Evolutionary conservation across 306 rosid species (phyloP), one percentile per base, ranked within the genome.

Genomic region (Gastrolobium bilobum): DNA sequence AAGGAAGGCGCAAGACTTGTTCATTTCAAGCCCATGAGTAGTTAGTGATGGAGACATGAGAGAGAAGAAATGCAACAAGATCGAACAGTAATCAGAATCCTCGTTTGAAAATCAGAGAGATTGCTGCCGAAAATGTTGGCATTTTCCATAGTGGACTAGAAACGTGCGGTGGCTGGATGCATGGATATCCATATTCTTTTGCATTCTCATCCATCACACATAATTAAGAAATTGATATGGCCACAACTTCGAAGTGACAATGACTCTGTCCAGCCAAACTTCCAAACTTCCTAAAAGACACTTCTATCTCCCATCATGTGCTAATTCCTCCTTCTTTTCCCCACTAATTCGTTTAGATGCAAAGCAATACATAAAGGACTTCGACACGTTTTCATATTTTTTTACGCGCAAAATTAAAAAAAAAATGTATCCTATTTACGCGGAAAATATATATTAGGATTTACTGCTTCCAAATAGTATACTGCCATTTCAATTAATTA

Each of bases 1-100:
- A 39, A 51, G 35, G 44, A 51, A 39, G 54, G 56, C 56, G 65
- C 74, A 77, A 29, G 65, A 76, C 65, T 64, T 64, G 1, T 39
- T 10, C 8, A 72, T 72, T 72, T 10, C 1, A 72, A 72, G 39
- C n/a, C 9, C 20, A 4, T 54, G 3, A 35, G 43, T 34, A 51
- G 26, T 15, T 68, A 42, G 34, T 42, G 52, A 37, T 37, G 73
- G 31, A 30, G 42, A 46, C 58, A 7, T 47, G 73, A 52, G 11
- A 20, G 10, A 30, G 57, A 68, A 9, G 59, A 69, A 29, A 46
- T 47, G 73, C 38, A 30, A 42, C n/a, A 10, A 9, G 52, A 42
- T 20, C 37, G 43, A 47, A 34, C 48, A 58, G n/a, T 30, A 11
- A 57, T 43, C 4, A 10, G 7, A 2, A 37, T 38, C 4, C 5